Evolutionary conservation across 2,329 filamentous ascomycete genomes (phyloP), one percentile per base, ranked within the genome.

Genomic region (Thielaviopsis populi): DNA sequence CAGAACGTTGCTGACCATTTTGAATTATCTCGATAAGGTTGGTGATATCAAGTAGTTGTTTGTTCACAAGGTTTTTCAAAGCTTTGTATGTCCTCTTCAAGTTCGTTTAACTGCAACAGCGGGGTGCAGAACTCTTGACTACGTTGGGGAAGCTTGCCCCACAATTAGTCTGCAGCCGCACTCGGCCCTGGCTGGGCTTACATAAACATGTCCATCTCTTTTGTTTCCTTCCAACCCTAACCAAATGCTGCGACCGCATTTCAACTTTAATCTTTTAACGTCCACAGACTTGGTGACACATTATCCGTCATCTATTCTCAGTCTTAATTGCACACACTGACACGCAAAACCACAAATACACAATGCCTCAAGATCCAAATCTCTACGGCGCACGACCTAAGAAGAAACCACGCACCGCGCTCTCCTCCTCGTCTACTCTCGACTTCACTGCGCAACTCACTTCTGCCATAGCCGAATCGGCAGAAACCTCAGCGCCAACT

Each of bases 361-460:
- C 22, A 64, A 84, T 83, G 82, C 77, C 82, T 13, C 80, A 83
- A 73, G 85, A 90, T 68, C 79, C 82, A 8, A 76, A 84, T 67
- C 82, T 96, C 15, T 96, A 96, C 74, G 90, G 90, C 70, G 81
- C 86, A 62, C 82, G 83, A 63, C 83, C 84, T 43, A 77, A 82
- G 11, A 92, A 91, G 73, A 85, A 84, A 69, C 79, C 82, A 68
- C 81, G 81, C 71, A 85, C 84, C 70, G 84, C 87, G 70, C 82
- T 89, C 65, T 83, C 84, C 19, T 83, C 91, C 19, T 86, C 84
- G 19, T 84, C 83, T 61, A 86, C 84, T 54, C 83, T 96, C 63
- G 85, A 90, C 71, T 97, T 99, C 76, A 85, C 88, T n/a, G 89
- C 89, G 11, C 88, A 94, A 68, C 83, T 97, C 67, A 87, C 88